Evolutionary conservation across 352 stramenopile species (phyloP).

Genomic region (Pythium rishiriense): DNA sequence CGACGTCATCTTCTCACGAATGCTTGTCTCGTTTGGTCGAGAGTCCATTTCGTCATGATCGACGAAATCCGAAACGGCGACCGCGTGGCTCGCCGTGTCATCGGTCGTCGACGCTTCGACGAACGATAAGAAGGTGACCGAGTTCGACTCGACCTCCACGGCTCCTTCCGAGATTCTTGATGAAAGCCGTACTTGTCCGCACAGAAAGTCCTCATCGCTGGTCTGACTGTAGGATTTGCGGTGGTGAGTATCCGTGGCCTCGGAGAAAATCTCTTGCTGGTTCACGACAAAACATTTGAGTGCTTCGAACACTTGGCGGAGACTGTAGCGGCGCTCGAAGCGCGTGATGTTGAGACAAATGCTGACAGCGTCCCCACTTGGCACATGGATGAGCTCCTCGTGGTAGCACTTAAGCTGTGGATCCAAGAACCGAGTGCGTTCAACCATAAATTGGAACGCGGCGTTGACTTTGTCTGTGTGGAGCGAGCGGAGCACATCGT

Average conservation of each 20-base stretch:
- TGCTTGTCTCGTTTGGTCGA: not conserved
- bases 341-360: not conserved
- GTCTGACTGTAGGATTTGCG: not conserved
- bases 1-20: conserved; percentile 1
- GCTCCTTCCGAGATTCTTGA: not conserved
- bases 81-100: not conserved
- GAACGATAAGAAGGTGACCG: not conserved
- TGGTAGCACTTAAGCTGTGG: not conserved
- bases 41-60: conserved; percentile 6
- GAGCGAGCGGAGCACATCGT: not conserved
- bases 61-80: conserved; percentile 4
- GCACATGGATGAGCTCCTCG: not conserved
- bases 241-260: not conserved
- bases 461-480: conserved; percentile 2
- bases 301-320: conserved; percentile 9
- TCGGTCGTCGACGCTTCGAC: not conserved
- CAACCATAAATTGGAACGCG: conserved; percentile 10
- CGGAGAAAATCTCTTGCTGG: not conserved
- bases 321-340: not conserved
- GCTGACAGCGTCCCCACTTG: not conserved
- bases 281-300: conserved; percentile 2
- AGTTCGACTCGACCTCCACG: not conserved
- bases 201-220: not conserved
- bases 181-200: not conserved
- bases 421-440: conserved; percentile 10